A percentile compares a stretch with the other conserved stretches of the same genome.
These are phyloP conservation scores for Colletotrichum tropicale DNA, from an alignment of 2,329 filamentous ascomycete species.

Conservation along the genomic window DNA sequence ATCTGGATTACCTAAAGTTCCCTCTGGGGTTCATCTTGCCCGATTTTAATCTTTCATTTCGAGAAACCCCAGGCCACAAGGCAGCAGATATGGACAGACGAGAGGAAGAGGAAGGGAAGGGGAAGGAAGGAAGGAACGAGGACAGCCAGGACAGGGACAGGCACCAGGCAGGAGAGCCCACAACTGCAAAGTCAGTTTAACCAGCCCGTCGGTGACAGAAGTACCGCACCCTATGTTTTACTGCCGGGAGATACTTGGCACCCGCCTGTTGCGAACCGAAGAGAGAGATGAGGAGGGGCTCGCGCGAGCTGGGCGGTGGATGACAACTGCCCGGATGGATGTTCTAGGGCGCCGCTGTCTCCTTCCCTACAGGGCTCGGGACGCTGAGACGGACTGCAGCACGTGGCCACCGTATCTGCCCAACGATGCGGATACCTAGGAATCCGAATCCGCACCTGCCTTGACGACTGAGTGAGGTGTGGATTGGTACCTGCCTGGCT, in stretches of 20 bases:
- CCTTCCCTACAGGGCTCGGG: not conserved
- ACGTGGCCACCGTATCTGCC: conserved; percentile 4
- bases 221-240: not conserved
- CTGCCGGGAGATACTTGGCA: not conserved
- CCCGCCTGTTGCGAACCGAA: not conserved
- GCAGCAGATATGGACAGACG: not conserved
- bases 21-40: not conserved
- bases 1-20: conserved; percentile 9
- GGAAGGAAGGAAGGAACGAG: not conserved
- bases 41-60: not conserved
- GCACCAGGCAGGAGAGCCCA: not conserved
- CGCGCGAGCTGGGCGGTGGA: not conserved
- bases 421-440: not conserved
- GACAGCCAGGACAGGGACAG: not conserved
- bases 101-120: not conserved
- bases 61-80: not conserved
- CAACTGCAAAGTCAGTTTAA: not conserved
- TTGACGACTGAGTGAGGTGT: not conserved
- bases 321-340: not conserved
- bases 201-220: not conserved
- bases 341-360: not conserved
- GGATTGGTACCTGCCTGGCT: too few relatives aligned
- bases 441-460: not conserved
- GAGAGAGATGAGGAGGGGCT: not conserved
- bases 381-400: not conserved